Evolutionary conservation across 768 basidiomycete species (phyloP).

Genomic region (Infundibulicybe gibba): DNA sequence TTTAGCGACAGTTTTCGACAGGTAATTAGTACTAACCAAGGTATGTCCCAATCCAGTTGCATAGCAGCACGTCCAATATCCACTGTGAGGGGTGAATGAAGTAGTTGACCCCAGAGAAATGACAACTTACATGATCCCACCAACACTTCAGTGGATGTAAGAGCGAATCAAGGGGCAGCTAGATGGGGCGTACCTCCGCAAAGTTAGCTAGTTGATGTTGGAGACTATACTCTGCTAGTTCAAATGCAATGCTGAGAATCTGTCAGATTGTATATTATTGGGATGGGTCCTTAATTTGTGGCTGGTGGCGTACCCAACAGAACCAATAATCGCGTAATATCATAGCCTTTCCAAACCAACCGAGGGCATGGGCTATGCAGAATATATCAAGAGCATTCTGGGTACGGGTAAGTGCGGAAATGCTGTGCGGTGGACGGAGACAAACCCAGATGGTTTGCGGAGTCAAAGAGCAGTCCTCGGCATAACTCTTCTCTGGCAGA

Average conservation of each 20-base stretch:
- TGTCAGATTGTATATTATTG: constrained; percentile 24
- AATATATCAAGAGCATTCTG: constrained; percentile 85
- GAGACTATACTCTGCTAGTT: constrained; percentile 84
- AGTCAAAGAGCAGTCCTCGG: constrained; percentile 73
- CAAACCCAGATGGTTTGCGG: constrained; percentile 64
- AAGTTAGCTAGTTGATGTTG: constrained; percentile 90
- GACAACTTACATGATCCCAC: constrained; percentile 82
- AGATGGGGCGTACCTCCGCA: constrained; percentile 58
- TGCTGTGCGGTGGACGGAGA: constrained; percentile 1
- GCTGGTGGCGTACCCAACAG: constrained; percentile 66
- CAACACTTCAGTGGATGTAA: constrained; percentile 57
- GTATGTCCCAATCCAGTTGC: constrained; percentile 88
- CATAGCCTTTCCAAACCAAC: constrained; percentile 92
- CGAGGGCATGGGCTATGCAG: constrained; percentile 79
- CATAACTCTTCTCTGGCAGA: constrained; percentile 83
- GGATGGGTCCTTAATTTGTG: constrained; percentile 1
- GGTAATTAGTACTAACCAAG: constrained; percentile 43
- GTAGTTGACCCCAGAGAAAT: constrained; percentile 5
- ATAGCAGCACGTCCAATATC: constrained; percentile 82
- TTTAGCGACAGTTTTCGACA: constrained; percentile 4
- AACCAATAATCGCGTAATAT: constrained; percentile 92
- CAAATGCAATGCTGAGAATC: constrained; percentile 87
- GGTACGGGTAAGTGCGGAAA: constrained; percentile 1
- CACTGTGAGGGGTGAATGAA: constrained; percentile 43
- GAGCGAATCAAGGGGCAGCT: constrained; percentile 5